Evolutionary conservation across 345 rosid genomes (phyloP).

Genomic region (Luvunga scandens): DNA sequence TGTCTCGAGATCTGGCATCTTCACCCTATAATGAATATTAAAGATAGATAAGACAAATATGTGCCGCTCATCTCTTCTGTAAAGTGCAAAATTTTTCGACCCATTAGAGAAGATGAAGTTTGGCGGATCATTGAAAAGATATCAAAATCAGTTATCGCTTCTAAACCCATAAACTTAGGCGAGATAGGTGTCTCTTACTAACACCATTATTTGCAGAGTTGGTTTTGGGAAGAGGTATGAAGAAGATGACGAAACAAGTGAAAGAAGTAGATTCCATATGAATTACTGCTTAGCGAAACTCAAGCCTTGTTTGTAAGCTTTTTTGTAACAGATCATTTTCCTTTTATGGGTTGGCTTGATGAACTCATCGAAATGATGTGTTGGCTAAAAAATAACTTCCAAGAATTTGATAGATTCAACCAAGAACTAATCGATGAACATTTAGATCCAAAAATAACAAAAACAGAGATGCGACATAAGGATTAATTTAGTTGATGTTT

Average conservation of each 20-base stretch:
- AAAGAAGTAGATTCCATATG: conserved; percentile 9
- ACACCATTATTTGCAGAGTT: conserved; percentile 18
- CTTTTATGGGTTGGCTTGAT: conserved; percentile 28
- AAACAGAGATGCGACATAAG: conserved; percentile 5
- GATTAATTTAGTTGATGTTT: conserved; percentile 38
- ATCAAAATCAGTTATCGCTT: background rate
- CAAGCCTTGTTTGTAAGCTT: conserved; percentile 20
- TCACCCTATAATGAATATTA: conserved; percentile 24
- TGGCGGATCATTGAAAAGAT: conserved; percentile 19
- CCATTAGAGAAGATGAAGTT: conserved; percentile 27
- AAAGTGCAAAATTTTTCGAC: conserved; percentile 13
- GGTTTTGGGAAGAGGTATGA: conserved; percentile 26
- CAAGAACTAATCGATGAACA: conserved; percentile 40
- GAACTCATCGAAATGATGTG: conserved; percentile 23
- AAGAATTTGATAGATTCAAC: conserved; percentile 38
- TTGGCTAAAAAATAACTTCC: conserved; percentile 32
- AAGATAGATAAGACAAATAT: conserved; percentile 27
- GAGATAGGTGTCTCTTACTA: conserved; percentile 8
- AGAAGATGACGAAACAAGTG: background rate
- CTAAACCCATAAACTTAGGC: conserved; percentile 7
- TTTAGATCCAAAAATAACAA: conserved; percentile 16
- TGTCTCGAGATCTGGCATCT: conserved; percentile 13
- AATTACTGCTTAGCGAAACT: conserved; percentile 16
- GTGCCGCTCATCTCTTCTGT: conserved; percentile 25
- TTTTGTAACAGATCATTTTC: conserved; percentile 25